Evolutionary conservation across 2,329 filamentous ascomycete genomes (phyloP).

Genomic region (Cercospora sp.): DNA sequence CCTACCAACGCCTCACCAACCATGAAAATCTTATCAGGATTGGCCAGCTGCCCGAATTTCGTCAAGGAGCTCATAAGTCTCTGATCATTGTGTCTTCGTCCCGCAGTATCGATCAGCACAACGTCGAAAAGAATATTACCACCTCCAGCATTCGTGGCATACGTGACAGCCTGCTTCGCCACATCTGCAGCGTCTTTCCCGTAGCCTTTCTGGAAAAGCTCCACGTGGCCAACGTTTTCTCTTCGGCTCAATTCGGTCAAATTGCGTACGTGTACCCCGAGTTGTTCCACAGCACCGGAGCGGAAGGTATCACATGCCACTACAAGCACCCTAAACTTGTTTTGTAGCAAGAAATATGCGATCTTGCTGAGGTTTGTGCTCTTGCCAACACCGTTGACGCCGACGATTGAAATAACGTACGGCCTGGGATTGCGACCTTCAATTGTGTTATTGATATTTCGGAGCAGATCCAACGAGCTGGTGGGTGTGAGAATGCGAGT

Average conservation of each 20-base stretch:
- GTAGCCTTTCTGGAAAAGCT: constrained; percentile 95
- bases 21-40: constrained; percentile 98
- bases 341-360: constrained; percentile 95
- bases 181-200: constrained; percentile 96
- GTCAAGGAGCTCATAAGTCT: constrained; percentile 94
- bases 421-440: constrained; percentile 67
- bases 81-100: constrained; percentile 90
- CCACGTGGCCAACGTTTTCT: constrained; percentile 77
- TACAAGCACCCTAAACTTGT: constrained; percentile 92
- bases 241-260: constrained; percentile 82
- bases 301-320: constrained; percentile 96
- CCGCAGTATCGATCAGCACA: constrained; percentile 94
- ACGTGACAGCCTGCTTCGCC: constrained; percentile 86
- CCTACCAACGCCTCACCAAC: constrained; percentile 91
- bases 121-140: constrained; percentile 67
- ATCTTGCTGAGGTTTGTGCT: constrained; percentile 98
- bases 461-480: constrained; percentile 87
- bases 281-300: constrained; percentile 93
- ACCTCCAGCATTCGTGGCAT: constrained; percentile 63
- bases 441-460: constrained; percentile 81
- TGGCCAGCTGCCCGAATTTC: constrained; percentile 94
- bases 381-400: constrained; percentile 97
- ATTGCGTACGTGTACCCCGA: constrained; percentile 92
- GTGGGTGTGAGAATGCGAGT: constrained; percentile 96
- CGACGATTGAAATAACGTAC: constrained; percentile 97